phyloP scores from a whole-genome alignment of 2,329 filamentous ascomycete species.

The Curvularia sp. region DNA sequence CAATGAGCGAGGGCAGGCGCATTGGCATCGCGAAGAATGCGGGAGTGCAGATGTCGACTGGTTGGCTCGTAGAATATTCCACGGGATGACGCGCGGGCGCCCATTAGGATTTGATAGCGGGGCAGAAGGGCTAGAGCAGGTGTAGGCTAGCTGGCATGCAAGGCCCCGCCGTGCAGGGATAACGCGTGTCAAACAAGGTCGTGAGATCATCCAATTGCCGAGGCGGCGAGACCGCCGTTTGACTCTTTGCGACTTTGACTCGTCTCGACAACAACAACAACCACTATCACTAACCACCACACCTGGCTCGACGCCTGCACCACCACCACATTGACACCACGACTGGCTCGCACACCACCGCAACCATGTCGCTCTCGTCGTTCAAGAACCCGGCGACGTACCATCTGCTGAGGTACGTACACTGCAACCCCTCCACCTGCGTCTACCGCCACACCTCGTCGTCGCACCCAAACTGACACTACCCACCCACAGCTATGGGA shows the following conservation, averaged over 20 bases:
- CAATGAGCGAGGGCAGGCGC: constrained; percentile 41
- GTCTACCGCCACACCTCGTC: background rate
- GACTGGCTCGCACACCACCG: background rate
- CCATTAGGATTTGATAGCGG: constrained; percentile 2
- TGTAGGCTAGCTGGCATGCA: background rate
- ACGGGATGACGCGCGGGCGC: constrained; percentile 2
- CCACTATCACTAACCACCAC: background rate
- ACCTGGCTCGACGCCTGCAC: constrained; percentile 1
- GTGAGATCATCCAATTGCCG: constrained; percentile 34
- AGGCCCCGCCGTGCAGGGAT: constrained; percentile 11
- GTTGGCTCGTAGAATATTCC: background rate
- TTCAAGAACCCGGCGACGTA: constrained; percentile 73
- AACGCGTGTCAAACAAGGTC: constrained; percentile 18
- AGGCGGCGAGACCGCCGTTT: constrained; percentile 12
- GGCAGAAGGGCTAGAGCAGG: background rate
- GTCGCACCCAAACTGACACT: constrained; percentile 3
- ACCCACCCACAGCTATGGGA: constrained; percentile 71
- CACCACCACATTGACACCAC: background rate
- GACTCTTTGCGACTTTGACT: constrained; percentile 1
- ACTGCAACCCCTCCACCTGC: constrained; percentile 12
- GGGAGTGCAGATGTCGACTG: background rate
- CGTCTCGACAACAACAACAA: background rate
- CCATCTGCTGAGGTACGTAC: constrained; percentile 72
- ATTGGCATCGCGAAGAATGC: constrained; percentile 16
- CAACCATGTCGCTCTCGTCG: constrained; percentile 53